Percentiles rank a stretch among this genome's conserved stretches.
Evolutionary conservation across 2,329 filamentous ascomycete genomes (phyloP).

Genomic region (Sporothrix brunneoviolacea): DNA sequence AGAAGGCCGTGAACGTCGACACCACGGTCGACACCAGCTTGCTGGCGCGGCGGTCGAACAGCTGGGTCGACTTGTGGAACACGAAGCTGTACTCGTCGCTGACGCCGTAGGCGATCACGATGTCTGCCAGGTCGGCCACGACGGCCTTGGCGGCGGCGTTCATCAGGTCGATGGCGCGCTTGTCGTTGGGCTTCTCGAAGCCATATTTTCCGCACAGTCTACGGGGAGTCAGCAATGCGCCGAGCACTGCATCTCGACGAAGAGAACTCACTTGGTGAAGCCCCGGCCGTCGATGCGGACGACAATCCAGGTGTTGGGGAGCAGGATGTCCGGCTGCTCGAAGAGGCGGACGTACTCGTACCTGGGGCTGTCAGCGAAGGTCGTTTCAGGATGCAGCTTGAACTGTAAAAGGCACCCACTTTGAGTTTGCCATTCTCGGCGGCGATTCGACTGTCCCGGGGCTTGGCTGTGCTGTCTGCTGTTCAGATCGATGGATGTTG

Average conservation of each 20-base stretch:
- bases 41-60: slow-evolving; percentile 83
- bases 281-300: slow-evolving; percentile 89
- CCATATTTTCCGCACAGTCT: slow-evolving; percentile 77
- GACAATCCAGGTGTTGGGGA: slow-evolving; percentile 93
- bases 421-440: slow-evolving; percentile 12
- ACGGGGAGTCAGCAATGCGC: too few relatives aligned
- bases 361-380: slow-evolving; percentile 36
- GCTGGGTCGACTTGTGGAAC: slow-evolving; percentile 70
- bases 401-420: slow-evolving; percentile 10
- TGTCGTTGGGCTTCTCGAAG: slow-evolving; percentile 91
- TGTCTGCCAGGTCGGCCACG: slow-evolving; percentile 74
- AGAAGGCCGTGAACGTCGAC: slow-evolving; percentile 89
- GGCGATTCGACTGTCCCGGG: neutral
- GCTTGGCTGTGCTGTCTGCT: too few relatives aligned
- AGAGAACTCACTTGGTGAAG: slow-evolving; percentile 83
- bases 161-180: slow-evolving; percentile 83
- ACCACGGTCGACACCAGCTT: slow-evolving; percentile 89
- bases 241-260: too few relatives aligned
- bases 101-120: slow-evolving; percentile 83
- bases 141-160: slow-evolving; percentile 84
- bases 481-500: neutral
- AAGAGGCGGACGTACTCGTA: slow-evolving; percentile 93
- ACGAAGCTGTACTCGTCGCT: slow-evolving; percentile 96
- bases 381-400: neutral
- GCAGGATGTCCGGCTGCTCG: slow-evolving; percentile 71